Conservation (phyloP, 352 stramenopile genomes). For the Phytophthora tubulina region DNA sequence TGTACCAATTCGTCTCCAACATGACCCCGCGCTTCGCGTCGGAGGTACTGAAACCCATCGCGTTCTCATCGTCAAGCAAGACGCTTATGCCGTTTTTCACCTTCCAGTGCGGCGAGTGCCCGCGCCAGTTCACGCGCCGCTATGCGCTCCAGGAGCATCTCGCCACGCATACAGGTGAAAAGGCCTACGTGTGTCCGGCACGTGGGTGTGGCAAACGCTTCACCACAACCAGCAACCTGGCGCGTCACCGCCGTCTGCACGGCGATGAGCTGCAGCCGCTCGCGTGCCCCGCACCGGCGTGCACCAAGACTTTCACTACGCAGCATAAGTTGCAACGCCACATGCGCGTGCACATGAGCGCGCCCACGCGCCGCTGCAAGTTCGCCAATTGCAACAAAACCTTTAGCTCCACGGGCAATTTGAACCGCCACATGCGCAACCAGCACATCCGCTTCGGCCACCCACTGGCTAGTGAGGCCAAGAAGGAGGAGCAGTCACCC, state of each 20-base stretch:
- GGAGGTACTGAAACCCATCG: conserved; percentile 23
- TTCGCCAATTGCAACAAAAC: conserved; percentile 62
- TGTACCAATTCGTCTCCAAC: conserved; percentile 39
- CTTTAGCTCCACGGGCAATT: conserved; percentile 72
- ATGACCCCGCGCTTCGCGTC: conserved; percentile 37
- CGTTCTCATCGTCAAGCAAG: conserved; percentile 20
- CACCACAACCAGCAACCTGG: conserved; percentile 60
- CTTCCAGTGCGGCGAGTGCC: conserved; percentile 53
- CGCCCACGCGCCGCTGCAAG: conserved; percentile 48
- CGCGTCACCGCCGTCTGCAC: conserved; percentile 54
- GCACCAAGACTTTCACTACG: conserved; percentile 50
- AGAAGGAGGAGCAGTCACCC: conserved; percentile 25
- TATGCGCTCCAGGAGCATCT: conserved; percentile 60
- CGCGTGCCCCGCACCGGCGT: conserved; percentile 29
- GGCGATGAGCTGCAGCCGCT: conserved; percentile 44
- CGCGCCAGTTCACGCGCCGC: conserved; percentile 41
- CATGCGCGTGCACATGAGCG: conserved; percentile 55
- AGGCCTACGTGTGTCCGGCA: conserved; percentile 55
- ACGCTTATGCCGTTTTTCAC: conserved; percentile 7
- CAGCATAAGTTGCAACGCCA: conserved; percentile 62
- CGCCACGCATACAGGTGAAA: conserved; percentile 60
- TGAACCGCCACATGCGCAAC: conserved; percentile 68
- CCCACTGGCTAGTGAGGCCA: conserved; percentile 25
- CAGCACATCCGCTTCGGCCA: conserved; percentile 53
- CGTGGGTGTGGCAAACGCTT: conserved; percentile 57